Conservation (phyloP, 2,329 filamentous ascomycete genomes). For the Colletotrichum eleusines region DNA sequence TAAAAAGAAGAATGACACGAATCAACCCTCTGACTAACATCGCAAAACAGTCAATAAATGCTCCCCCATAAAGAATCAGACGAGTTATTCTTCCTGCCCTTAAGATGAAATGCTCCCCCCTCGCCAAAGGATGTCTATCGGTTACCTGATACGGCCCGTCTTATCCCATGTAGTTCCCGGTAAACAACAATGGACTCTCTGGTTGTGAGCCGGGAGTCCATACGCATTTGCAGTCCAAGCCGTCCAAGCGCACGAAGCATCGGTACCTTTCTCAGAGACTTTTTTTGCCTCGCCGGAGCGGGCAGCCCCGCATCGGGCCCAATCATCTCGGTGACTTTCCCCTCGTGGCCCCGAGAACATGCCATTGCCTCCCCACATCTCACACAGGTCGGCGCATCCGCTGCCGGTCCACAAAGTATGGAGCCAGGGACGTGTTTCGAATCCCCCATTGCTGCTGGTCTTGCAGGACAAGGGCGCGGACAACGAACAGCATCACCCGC, state of each 20-base stretch:
- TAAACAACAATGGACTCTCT: background rate
- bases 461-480: too few species aligned
- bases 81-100: background rate
- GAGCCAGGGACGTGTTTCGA: too few species aligned
- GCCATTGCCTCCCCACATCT: background rate
- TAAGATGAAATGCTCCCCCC: background rate
- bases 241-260: background rate
- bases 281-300: constrained; percentile 13
- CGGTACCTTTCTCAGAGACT: constrained; percentile 25
- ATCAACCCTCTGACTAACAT: too few species aligned
- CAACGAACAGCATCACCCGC: background rate
- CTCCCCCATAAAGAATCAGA: background rate
- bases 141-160: background rate
- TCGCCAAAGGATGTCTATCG: background rate
- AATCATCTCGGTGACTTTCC: constrained; percentile 17
- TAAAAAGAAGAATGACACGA: background rate
- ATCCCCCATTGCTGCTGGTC: too few species aligned
- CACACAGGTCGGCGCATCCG: background rate
- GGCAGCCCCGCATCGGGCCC: constrained; percentile 20
- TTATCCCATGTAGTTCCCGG: background rate
- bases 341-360: constrained; percentile 9
- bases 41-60: background rate
- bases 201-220: too few species aligned
- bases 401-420: background rate
- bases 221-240: background rate